Conservation (phyloP, 2,329 filamentous ascomycete species). For the Epichloe sibirici region DNA sequence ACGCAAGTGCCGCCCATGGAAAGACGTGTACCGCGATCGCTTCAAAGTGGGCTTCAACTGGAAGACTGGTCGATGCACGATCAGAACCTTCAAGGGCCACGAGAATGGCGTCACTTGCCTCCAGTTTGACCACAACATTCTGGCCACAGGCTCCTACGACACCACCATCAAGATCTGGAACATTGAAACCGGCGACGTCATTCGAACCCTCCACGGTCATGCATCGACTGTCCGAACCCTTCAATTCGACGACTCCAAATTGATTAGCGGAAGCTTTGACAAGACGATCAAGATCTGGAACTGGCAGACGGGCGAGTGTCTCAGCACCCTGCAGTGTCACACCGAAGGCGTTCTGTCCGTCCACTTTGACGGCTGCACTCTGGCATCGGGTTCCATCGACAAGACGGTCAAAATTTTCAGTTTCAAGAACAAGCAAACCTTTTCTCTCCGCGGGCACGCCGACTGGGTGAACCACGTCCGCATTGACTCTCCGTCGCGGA, state of each 20-base stretch:
- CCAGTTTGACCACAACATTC: slow-evolving; percentile 69
- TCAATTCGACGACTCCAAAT: slow-evolving; percentile 83
- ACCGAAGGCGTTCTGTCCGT: slow-evolving; percentile 73
- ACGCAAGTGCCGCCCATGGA: slow-evolving; percentile 62
- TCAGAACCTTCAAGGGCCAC: slow-evolving; percentile 73
- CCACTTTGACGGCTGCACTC: slow-evolving; percentile 72
- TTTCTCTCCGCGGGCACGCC: slow-evolving; percentile 67
- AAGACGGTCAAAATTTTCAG: slow-evolving; percentile 88
- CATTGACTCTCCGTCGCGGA: slow-evolving; percentile 69
- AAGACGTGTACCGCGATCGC: slow-evolving; percentile 89
- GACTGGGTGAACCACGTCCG: slow-evolving; percentile 98
- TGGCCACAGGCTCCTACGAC: slow-evolving; percentile 93
- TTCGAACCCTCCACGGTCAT: slow-evolving; percentile 77
- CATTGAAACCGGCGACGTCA: slow-evolving; percentile 72
- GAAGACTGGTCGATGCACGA: slow-evolving; percentile 85
- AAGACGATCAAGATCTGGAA: slow-evolving; percentile 90
- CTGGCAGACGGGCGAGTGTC: slow-evolving; percentile 79
- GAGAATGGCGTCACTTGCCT: slow-evolving; percentile 55
- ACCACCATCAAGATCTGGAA: slow-evolving; percentile 95
- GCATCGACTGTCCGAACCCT: slow-evolving; percentile 73
- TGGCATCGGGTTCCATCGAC: slow-evolving; percentile 85
- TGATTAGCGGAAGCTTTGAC: slow-evolving; percentile 85
- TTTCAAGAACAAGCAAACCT: slow-evolving; percentile 72
- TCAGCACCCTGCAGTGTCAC: slow-evolving; percentile 72
- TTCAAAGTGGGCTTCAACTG: slow-evolving; percentile 96